Conservation (phyloP, 2,329 filamentous ascomycete genomes). For the Epichloe festucae region DNA sequence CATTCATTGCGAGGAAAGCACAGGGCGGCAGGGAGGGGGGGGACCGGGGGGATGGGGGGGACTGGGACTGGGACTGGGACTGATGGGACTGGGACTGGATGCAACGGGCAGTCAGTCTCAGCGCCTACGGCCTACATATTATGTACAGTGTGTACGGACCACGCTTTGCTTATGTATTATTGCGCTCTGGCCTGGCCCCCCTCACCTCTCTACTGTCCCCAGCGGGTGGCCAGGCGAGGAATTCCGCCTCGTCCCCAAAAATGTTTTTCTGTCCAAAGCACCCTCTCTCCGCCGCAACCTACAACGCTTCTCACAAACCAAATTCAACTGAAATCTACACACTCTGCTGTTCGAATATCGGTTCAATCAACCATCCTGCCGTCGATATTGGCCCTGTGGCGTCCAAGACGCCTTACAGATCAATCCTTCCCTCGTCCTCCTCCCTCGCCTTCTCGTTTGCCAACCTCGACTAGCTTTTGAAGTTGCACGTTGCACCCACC, state of each 20-base stretch:
- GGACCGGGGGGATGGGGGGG: too few species aligned
- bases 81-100: too few species aligned
- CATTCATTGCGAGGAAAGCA: too few species aligned
- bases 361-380: neutral
- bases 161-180: too few species aligned
- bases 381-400: neutral
- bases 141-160: too few species aligned
- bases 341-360: neutral
- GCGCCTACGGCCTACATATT: too few species aligned
- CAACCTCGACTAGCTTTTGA: neutral
- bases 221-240: too few species aligned
- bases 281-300: neutral
- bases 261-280: neutral
- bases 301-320: neutral
- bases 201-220: neutral
- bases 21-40: too few species aligned
- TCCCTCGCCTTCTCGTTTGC: neutral
- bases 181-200: neutral
- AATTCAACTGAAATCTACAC: neutral
- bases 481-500: neutral
- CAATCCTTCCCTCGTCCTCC: neutral
- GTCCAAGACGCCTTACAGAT: neutral
- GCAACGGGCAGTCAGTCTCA: too few species aligned
- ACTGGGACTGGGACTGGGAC: too few species aligned
- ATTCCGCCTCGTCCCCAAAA: neutral